Conservation (phyloP, 257 asterid genomes). For the Mitragyna speciosa region DNA sequence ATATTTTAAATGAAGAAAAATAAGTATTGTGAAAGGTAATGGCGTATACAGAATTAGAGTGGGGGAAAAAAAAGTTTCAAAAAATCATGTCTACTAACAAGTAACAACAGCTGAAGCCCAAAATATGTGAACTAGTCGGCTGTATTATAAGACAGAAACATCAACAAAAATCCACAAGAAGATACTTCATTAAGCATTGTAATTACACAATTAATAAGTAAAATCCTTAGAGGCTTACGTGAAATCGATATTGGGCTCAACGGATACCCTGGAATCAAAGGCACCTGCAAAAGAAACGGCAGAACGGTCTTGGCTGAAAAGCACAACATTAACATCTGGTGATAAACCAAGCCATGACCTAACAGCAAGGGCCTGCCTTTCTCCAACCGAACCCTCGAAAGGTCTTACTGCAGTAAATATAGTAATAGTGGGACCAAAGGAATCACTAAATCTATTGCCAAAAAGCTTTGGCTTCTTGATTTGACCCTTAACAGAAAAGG, state of each 20-base stretch:
- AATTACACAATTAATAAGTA: background rate
- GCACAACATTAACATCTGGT: constrained; percentile 55
- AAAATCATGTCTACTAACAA: background rate
- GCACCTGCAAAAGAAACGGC: constrained; percentile 62
- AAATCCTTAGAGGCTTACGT: constrained; percentile 52
- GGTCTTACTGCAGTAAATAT: constrained; percentile 81
- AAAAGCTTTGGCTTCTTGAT: constrained; percentile 31
- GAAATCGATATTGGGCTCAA: constrained; percentile 79
- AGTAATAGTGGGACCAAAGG: constrained; percentile 52
- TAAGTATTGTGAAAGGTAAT: background rate
- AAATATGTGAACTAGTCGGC: background rate
- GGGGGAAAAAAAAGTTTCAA: background rate
- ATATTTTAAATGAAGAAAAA: background rate
- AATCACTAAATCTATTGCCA: constrained; percentile 30
- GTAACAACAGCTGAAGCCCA: background rate
- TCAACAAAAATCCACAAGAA: too few relatives aligned
- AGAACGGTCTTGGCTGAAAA: constrained; percentile 77
- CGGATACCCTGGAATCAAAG: constrained; percentile 59
- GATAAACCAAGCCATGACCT: constrained; percentile 90
- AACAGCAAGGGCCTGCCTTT: constrained; percentile 70
- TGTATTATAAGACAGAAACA: background rate
- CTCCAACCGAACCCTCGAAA: constrained; percentile 60
- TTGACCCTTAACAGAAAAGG: constrained; percentile 41
- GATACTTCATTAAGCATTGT: background rate
- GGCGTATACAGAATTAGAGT: background rate